Percentiles rank a stretch among this genome's conserved stretches.
Conservation (phyloP, 2,329 filamentous ascomycete species). For the Aspergillus uvarum region DNA sequence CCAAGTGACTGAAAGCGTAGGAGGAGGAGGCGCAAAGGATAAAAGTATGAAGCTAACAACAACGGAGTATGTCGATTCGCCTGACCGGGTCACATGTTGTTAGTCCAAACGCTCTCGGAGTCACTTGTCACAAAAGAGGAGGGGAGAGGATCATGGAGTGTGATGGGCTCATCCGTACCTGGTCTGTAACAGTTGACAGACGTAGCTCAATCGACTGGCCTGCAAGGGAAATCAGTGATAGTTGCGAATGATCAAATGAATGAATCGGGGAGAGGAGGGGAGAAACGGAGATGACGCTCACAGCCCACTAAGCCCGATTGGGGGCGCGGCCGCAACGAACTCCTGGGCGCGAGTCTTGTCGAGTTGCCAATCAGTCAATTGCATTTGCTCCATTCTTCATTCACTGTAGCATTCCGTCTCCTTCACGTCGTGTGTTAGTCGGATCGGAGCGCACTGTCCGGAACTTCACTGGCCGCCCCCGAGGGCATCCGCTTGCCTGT, state of each 20-base stretch:
- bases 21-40: not conserved
- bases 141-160: not conserved
- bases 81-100: slow-evolving; percentile 23
- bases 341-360: slow-evolving; percentile 5
- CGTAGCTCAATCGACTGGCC: not conserved
- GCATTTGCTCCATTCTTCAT: not conserved
- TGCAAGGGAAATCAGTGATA: not conserved
- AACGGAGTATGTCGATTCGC: slow-evolving; percentile 13
- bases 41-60: slow-evolving; percentile 9
- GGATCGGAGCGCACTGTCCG: not conserved
- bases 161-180: not conserved
- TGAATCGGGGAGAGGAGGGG: not conserved
- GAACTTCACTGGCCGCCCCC: not conserved
- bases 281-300: not conserved
- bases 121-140: not conserved
- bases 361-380: not conserved
- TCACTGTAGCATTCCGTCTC: slow-evolving; percentile 3
- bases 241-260: not conserved
- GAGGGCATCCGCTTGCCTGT: not conserved
- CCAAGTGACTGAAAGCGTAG: not conserved
- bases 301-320: not conserved
- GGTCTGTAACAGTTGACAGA: not conserved
- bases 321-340: not conserved
- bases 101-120: slow-evolving; percentile 8
- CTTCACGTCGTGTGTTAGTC: not conserved